Conservation (phyloP, 768 basidiomycete genomes). For the Clitopilus hobsonii region DNA sequence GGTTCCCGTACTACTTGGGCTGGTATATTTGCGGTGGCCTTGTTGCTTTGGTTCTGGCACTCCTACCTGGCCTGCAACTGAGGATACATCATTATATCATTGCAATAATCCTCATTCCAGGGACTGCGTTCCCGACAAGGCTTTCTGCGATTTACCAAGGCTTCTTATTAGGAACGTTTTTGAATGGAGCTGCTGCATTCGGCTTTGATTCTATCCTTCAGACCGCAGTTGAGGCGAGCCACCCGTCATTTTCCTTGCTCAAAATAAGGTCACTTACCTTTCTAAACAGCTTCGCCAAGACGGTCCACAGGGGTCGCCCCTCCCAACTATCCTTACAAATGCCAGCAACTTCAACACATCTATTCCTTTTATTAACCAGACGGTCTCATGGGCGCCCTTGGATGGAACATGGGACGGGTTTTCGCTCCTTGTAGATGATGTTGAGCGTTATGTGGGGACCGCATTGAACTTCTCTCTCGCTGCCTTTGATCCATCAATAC, state of each 20-base stretch:
- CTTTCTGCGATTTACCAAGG: conserved; percentile 78
- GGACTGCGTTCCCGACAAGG: conserved; percentile 78
- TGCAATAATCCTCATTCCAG: conserved; percentile 69
- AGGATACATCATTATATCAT: conserved; percentile 84
- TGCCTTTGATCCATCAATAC: conserved; percentile 51
- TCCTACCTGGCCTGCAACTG: conserved; percentile 64
- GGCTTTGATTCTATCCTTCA: conserved; percentile 79
- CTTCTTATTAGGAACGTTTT: conserved; percentile 76
- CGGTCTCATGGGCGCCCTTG: conserved; percentile 51
- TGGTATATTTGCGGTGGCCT: conserved; percentile 73
- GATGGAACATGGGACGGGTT: conserved; percentile 70
- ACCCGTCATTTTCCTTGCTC: neutral
- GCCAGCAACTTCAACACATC: conserved; percentile 60
- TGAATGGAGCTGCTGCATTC: conserved; percentile 76
- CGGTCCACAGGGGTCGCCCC: conserved; percentile 59
- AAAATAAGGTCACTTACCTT: conserved; percentile 8
- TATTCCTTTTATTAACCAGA: conserved; percentile 49
- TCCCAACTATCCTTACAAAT: conserved; percentile 73
- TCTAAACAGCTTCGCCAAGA: conserved; percentile 61
- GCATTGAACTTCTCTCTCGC: conserved; percentile 70
- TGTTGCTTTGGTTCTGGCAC: conserved; percentile 58
- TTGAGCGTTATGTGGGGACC: conserved; percentile 69
- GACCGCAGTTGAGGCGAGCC: conserved; percentile 57
- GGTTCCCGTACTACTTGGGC: conserved; percentile 68
- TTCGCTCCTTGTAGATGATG: conserved; percentile 79